Conservation (phyloP, 2,329 filamentous ascomycete genomes). For the Nemania sp. region DNA sequence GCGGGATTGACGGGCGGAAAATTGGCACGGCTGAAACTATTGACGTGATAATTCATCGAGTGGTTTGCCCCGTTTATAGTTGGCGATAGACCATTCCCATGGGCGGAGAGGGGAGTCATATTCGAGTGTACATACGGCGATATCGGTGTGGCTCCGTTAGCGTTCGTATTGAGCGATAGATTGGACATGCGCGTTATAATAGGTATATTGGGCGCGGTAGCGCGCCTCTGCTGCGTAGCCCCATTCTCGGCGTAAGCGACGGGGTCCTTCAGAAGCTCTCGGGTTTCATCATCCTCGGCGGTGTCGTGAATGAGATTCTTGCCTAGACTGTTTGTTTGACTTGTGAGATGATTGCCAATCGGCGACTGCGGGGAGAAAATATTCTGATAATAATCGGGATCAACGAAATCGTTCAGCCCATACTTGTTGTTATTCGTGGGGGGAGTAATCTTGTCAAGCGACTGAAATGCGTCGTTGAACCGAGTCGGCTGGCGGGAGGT, state of each 20-base stretch:
- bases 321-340: conserved; percentile 70
- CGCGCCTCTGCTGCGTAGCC: conserved; percentile 68
- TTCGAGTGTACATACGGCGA: conserved; percentile 57
- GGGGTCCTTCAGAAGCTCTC: conserved; percentile 77
- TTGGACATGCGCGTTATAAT: conserved; percentile 73
- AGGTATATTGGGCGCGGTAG: conserved; percentile 78
- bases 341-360: conserved; percentile 76
- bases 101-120: conserved; percentile 56
- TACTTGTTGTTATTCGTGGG: conserved; percentile 66
- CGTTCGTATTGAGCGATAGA: conserved; percentile 78
- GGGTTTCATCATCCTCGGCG: conserved; percentile 77
- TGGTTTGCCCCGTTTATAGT: conserved; percentile 61
- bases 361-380: conserved; percentile 81
- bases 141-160: conserved; percentile 66
- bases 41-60: conserved; percentile 64
- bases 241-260: conserved; percentile 81
- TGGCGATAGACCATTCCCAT: conserved; percentile 67
- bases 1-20: conserved; percentile 92
- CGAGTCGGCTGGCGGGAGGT: conserved; percentile 67
- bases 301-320: conserved; percentile 79
- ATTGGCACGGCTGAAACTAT: conserved; percentile 71
- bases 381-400: conserved; percentile 69
- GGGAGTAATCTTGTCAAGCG: conserved; percentile 71
- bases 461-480: conserved; percentile 72
- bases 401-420: conserved; percentile 69